phyloP scores from a whole-genome alignment of 805 yeast genomes.

The Yamadazyma sp. region DNA sequence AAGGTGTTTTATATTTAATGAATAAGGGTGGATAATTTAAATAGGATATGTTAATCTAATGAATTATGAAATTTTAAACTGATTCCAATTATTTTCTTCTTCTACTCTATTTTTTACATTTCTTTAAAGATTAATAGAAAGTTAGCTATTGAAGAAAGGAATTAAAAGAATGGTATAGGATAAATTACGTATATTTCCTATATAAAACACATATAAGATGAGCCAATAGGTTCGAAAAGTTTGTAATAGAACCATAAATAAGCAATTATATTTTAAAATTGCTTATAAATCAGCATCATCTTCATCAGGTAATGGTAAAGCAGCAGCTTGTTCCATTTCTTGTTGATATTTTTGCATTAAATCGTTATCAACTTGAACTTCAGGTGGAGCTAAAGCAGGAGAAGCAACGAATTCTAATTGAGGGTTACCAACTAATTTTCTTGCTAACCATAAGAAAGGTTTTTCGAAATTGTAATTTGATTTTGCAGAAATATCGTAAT shows the following conservation, averaged over 20 bases:
- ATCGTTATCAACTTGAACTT: constrained; percentile 94
- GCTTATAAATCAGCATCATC: constrained; percentile 97
- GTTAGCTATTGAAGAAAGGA: too few species aligned
- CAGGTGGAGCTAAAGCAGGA: constrained; percentile 99
- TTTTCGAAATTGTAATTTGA: constrained; percentile 99
- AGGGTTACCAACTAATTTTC: constrained; percentile 98
- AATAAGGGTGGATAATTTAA: constrained; percentile 1
- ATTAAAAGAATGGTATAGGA: too few species aligned
- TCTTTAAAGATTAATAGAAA: too few species aligned
- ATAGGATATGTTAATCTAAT: too few species aligned
- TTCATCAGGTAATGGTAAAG: constrained; percentile 99
- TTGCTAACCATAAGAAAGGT: constrained; percentile 99
- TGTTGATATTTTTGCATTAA: constrained; percentile 98
- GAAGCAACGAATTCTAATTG: constrained; percentile 98
- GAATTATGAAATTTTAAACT: too few species aligned
- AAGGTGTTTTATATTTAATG: constrained; percentile 3
- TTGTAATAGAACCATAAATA: too few species aligned
- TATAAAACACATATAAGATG: too few species aligned
- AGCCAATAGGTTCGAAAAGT: too few species aligned
- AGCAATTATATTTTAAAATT: not conserved
- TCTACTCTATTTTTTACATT: too few species aligned
- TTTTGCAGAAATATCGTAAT: constrained; percentile 99
- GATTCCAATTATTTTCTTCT: too few species aligned
- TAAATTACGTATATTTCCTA: too few species aligned
- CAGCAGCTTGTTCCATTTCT: constrained; percentile 99